A percentile compares a stretch with the other conserved stretches of the same genome.
Evolutionary conservation across 352 stramenopile genomes (phyloP).

Genomic region (Phytopythium delawarense): DNA sequence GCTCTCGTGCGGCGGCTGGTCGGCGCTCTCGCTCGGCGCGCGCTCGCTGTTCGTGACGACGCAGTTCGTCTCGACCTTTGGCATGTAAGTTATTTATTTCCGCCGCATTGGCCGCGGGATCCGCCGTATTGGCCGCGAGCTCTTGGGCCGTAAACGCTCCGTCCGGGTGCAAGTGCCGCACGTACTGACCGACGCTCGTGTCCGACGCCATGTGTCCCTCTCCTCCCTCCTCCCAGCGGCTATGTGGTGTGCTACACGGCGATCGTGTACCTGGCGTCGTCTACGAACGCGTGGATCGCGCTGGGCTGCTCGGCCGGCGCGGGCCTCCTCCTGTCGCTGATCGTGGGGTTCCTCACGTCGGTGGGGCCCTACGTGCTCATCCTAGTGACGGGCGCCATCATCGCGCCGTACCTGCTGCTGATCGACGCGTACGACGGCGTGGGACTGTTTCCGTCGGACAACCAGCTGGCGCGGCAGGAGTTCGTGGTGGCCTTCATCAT

Average conservation of each 20-base stretch:
- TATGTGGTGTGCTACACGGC: constrained; percentile 68
- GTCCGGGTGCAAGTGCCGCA: background rate
- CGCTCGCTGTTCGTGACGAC: constrained; percentile 80
- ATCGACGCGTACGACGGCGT: constrained; percentile 67
- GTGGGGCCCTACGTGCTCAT: constrained; percentile 70
- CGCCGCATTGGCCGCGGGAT: background rate
- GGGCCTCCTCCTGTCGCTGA: constrained; percentile 51
- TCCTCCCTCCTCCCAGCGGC: constrained; percentile 29
- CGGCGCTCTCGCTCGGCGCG: constrained; percentile 75
- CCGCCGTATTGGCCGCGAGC: background rate
- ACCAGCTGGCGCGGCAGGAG: constrained; percentile 78
- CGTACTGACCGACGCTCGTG: background rate
- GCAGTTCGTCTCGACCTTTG: constrained; percentile 79
- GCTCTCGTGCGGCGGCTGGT: constrained; percentile 85
- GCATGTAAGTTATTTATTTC: constrained; percentile 44
- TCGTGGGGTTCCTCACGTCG: constrained; percentile 75
- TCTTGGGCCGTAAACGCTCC: background rate
- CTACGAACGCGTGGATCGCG: constrained; percentile 77
- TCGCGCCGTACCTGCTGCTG: constrained; percentile 75
- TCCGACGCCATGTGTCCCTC: constrained; percentile 1
- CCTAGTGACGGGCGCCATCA: constrained; percentile 56
- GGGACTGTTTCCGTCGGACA: constrained; percentile 62
- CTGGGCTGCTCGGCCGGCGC: constrained; percentile 57
- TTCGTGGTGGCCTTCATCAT: constrained; percentile 87
- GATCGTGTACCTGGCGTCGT: constrained; percentile 44